phyloP scores from a whole-genome alignment of 2,329 filamentous ascomycete genomes.

The Aureobasidium sp. region DNA sequence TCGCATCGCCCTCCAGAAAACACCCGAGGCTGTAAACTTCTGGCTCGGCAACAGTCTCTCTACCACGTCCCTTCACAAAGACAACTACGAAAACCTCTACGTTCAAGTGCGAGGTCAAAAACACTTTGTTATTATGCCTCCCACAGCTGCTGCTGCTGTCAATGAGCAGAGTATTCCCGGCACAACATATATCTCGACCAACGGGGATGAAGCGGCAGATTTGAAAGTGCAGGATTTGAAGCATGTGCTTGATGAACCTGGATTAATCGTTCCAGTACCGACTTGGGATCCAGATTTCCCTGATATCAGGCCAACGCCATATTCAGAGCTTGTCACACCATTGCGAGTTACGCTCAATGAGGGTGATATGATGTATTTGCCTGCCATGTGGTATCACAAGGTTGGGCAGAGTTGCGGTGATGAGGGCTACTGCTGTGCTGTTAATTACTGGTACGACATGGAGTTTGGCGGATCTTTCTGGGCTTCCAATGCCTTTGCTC shows the following conservation, averaged over 20 bases:
- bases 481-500: slow-evolving; percentile 61
- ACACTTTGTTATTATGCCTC: slow-evolving; percentile 79
- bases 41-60: slow-evolving; percentile 82
- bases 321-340: slow-evolving; percentile 66
- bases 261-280: slow-evolving; percentile 69
- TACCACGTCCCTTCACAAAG: slow-evolving; percentile 79
- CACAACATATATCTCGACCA: slow-evolving; percentile 62
- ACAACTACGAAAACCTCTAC: slow-evolving; percentile 89
- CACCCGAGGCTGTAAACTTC: slow-evolving; percentile 81
- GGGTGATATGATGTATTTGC: slow-evolving; percentile 86
- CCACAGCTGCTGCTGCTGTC: slow-evolving; percentile 73
- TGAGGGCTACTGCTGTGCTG: slow-evolving; percentile 79
- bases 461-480: slow-evolving; percentile 77
- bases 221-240: slow-evolving; percentile 27
- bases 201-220: slow-evolving; percentile 21
- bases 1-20: slow-evolving; percentile 70
- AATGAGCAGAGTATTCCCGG: slow-evolving; percentile 66
- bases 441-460: slow-evolving; percentile 93
- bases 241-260: slow-evolving; percentile 38
- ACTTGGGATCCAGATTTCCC: slow-evolving; percentile 78
- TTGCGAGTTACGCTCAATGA: slow-evolving; percentile 73
- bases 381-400: slow-evolving; percentile 88
- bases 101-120: slow-evolving; percentile 79
- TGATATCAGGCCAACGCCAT: slow-evolving; percentile 55
- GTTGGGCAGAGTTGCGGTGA: slow-evolving; percentile 75